Evolutionary conservation across 768 basidiomycete genomes (phyloP), one percentile per base, ranked within the genome.

Genomic region (Galerina sulciceps): DNA sequence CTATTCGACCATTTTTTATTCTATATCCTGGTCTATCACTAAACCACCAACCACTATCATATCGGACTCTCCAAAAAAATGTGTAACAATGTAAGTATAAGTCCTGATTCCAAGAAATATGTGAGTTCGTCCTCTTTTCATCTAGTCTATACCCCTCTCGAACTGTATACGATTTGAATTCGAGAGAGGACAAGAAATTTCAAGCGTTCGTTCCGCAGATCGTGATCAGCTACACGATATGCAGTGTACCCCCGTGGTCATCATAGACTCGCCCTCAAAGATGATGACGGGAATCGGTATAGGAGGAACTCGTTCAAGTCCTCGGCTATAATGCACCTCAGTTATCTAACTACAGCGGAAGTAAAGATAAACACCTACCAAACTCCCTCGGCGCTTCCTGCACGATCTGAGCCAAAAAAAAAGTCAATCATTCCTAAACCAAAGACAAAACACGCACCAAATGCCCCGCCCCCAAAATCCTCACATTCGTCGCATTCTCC

Each of bases 391-490:
- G 56, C 42, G 56, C 56, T 41, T 57, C 56, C 17, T 57, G 54
- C 6, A 45, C 44, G 22, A 55, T 55, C 54, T 55, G 22, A 3
- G 20, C 14, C n/a, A n/a, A 23, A 15, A 45, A 22, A 17, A 14
- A 3, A 11, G 22, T 10, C 6, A 10, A 37, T 46, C 57, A 17
- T 36, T 3, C 10, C 23, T 45, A 22, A 11, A 5, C n/a, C 17
- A 5, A n/a, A n/a, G n/a, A n/a, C n/a, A n/a, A n/a, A 41, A 63
- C 20, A 66, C 75, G 50, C 50, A 83, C 80, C 61, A 84, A 68
- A 74, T 83, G 81, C 5, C 81, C 80, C 31, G 77, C 77, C 46
- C 63, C 66, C 6, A 64, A 48, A 26, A 83, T 75, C 38, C 69
- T 69, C n/a, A n/a, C n/a, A 64, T 83, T 81, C 22, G 73, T 76